Percentiles rank a stretch among this genome's conserved stretches.
phyloP scores from a whole-genome alignment of 2,329 filamentous ascomycete species.

The Pseudopithomyces chartarum region DNA sequence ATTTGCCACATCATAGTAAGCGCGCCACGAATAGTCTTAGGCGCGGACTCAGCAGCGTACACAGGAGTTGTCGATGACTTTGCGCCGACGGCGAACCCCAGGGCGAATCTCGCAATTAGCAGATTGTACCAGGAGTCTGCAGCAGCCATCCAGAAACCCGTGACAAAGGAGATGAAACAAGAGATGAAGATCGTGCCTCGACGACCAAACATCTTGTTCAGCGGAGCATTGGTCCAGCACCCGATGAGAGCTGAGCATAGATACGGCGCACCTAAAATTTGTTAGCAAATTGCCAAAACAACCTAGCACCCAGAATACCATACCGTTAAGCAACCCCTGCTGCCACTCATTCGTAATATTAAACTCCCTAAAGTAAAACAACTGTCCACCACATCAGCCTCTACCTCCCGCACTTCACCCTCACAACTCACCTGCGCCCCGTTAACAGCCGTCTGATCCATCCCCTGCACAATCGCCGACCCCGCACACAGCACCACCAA shows the following conservation, averaged over 20 bases:
- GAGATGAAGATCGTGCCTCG: conserved; percentile 78
- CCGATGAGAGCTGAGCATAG: conserved; percentile 71
- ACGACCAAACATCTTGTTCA: conserved; percentile 72
- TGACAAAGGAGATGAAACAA: conserved; percentile 68
- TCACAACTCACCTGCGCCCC: conserved; percentile 29
- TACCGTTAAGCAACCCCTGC: conserved; percentile 64
- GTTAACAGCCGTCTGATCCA: conserved; percentile 42
- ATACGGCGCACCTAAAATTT: conserved; percentile 54
- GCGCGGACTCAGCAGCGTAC: conserved; percentile 75
- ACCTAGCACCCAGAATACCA: neutral
- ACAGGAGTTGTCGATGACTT: conserved; percentile 76
- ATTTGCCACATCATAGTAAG: conserved; percentile 85
- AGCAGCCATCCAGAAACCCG: conserved; percentile 67
- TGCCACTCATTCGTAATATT: conserved; percentile 64
- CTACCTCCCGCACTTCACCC: too few species aligned
- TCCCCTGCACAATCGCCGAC: conserved; percentile 70
- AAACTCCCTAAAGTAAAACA: conserved; percentile 67
- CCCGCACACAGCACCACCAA: conserved; percentile 70
- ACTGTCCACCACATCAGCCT: conserved; percentile 47
- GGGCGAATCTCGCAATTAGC: conserved; percentile 70
- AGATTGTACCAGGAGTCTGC: conserved; percentile 72
- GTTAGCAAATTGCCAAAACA: conserved; percentile 49
- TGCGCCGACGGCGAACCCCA: conserved; percentile 78
- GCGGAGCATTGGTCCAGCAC: conserved; percentile 75
- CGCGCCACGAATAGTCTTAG: conserved; percentile 71